phyloP scores from a whole-genome alignment of 257 asterid genomes.

The Buddleja alternifolia region DNA sequence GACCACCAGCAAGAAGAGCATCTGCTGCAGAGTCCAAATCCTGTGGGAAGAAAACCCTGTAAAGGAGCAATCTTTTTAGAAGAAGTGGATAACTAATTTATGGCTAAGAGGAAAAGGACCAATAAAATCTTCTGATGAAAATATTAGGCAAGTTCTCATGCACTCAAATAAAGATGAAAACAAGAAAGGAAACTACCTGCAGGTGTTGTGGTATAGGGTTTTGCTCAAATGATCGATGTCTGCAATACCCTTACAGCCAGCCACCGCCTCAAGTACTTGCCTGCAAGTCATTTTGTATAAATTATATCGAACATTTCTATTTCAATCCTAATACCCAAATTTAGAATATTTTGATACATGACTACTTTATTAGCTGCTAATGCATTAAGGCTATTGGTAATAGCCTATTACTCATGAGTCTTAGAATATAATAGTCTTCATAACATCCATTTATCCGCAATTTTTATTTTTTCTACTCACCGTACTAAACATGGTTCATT shows the following conservation, averaged over 20 bases:
- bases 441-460: slow-evolving; percentile 21
- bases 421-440: too few species aligned
- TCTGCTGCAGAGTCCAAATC: slow-evolving; percentile 87
- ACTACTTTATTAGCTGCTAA: not conserved
- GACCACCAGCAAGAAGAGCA: slow-evolving; percentile 64
- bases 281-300: slow-evolving; percentile 39
- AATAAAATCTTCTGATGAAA: not conserved
- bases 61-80: not conserved
- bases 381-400: too few species aligned
- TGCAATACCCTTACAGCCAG: slow-evolving; percentile 79
- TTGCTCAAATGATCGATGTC: slow-evolving; percentile 76
- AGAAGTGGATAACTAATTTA: not conserved
- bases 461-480: slow-evolving; percentile 45
- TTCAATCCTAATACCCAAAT: not conserved
- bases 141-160: not conserved
- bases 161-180: not conserved
- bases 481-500: slow-evolving; percentile 94
- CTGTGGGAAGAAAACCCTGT: slow-evolving; percentile 88
- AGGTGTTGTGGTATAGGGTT: slow-evolving; percentile 81
- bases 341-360: slow-evolving; percentile 5
- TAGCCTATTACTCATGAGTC: too few species aligned
- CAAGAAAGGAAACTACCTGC: slow-evolving; percentile 56
- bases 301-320: not conserved
- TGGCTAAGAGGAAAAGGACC: not conserved
- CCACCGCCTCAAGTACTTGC: slow-evolving; percentile 96